Percentiles rank a stretch among this genome's conserved stretches.
These are phyloP conservation scores for Phialocephala subalpina DNA, from an alignment of 2,329 filamentous ascomycete genomes.

Conservation along the genomic window DNA sequence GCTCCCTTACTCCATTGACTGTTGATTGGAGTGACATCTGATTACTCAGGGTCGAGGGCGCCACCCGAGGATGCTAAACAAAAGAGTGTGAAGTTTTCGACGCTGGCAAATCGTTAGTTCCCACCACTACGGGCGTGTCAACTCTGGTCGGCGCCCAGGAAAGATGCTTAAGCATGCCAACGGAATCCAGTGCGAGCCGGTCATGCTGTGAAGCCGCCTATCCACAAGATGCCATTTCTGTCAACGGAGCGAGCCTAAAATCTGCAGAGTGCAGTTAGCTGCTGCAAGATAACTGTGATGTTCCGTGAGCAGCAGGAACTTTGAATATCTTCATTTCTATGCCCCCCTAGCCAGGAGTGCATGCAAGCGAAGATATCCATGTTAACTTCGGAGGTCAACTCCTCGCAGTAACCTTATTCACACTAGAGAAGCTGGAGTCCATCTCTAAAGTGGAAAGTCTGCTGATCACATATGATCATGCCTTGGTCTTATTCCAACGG, in stretches of 20 bases:
- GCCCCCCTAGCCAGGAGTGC: neutral
- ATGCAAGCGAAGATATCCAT: neutral
- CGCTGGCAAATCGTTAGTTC: neutral
- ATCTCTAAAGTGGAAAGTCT: slow-evolving; percentile 1
- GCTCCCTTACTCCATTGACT: neutral
- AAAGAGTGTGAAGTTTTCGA: neutral
- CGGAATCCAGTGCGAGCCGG: slow-evolving; percentile 10
- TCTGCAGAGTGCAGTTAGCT: neutral
- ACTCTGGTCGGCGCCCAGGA: neutral
- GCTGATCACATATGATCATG: slow-evolving; percentile 2
- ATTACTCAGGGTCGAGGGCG: slow-evolving; percentile 8
- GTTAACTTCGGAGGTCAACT: neutral
- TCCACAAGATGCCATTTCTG: neutral
- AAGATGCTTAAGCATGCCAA: neutral
- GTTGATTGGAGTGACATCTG: neutral
- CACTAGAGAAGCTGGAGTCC: neutral
- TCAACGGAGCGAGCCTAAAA: slow-evolving; percentile 5
- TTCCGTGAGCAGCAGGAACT: neutral
- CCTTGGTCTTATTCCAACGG: neutral
- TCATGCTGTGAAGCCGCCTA: neutral
- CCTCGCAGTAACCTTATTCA: neutral
- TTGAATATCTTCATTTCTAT: slow-evolving; percentile 7
- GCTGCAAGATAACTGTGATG: neutral
- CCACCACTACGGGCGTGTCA: slow-evolving; percentile 7
- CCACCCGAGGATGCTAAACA: neutral